Percentiles rank a stretch among this genome's conserved stretches.
phyloP scores from a whole-genome alignment of 2,329 filamentous ascomycete species.

The Biscogniauxia mediterranea region DNA sequence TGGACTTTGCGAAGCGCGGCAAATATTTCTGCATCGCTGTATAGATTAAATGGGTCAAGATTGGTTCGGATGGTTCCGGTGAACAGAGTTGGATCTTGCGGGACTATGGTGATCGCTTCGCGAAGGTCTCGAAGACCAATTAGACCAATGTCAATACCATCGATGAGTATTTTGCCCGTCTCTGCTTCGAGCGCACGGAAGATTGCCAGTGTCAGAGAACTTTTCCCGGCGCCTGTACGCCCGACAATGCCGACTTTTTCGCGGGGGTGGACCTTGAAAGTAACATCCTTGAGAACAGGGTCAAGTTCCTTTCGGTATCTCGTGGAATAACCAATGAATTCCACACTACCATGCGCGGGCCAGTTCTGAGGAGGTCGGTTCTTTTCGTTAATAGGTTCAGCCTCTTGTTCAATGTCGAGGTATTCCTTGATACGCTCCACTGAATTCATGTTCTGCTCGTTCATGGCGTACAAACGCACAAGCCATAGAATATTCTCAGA shows the following conservation, averaged over 20 bases:
- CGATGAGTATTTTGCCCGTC: constrained; percentile 83
- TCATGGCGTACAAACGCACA: constrained; percentile 87
- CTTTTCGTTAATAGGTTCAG: constrained; percentile 71
- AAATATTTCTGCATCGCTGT: constrained; percentile 89
- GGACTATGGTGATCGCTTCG: constrained; percentile 93
- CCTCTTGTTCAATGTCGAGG: constrained; percentile 93
- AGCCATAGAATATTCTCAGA: constrained; percentile 97
- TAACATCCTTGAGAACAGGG: constrained; percentile 78
- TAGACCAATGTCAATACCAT: constrained; percentile 82
- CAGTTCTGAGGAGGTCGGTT: constrained; percentile 76
- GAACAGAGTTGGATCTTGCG: constrained; percentile 94
- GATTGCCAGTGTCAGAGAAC: constrained; percentile 85
- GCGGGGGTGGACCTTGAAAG: constrained; percentile 78
- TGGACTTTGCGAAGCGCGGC: constrained; percentile 83
- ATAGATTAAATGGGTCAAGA: constrained; percentile 85
- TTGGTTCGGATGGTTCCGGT: constrained; percentile 89
- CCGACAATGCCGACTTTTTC: constrained; percentile 98
- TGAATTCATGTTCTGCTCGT: constrained; percentile 99
- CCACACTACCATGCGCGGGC: constrained; percentile 81
- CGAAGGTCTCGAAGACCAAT: constrained; percentile 94
- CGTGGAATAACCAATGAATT: constrained; percentile 87
- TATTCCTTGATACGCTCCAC: constrained; percentile 98
- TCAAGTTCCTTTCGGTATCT: constrained; percentile 86
- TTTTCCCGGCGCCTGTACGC: constrained; percentile 93
- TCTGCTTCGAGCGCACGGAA: constrained; percentile 94